phyloP scores from a whole-genome alignment of 2,329 filamentous ascomycete genomes.

The Penicillium sp. region DNA sequence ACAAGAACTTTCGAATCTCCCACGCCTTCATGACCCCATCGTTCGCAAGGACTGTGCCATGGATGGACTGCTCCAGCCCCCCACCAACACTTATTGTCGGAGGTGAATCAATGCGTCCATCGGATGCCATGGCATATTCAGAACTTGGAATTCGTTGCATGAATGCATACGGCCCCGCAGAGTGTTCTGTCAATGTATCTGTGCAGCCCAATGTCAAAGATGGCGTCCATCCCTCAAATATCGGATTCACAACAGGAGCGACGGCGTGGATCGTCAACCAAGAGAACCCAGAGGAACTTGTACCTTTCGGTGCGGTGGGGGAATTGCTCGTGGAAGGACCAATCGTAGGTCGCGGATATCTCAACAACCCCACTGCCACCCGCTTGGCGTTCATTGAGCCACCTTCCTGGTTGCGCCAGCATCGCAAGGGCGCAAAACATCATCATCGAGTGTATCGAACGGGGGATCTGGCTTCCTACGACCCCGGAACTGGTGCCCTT shows the following conservation, averaged over 20 bases:
- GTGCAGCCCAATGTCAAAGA: no score
- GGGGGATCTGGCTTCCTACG: no score
- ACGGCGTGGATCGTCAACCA: background rate
- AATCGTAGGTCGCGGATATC: background rate
- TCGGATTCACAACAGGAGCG: no score
- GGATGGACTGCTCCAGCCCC: no score
- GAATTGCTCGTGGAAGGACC: background rate
- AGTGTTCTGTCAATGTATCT: no score
- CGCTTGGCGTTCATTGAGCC: no score
- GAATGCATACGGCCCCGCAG: background rate
- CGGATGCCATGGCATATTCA: background rate
- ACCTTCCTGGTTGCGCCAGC: no score
- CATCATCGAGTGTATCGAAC: no score
- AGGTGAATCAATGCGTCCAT: background rate
- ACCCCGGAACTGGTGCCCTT: no score
- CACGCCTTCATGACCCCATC: background rate
- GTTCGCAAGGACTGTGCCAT: background rate
- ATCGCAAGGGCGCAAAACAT: no score
- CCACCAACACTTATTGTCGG: background rate
- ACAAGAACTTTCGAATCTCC: background rate
- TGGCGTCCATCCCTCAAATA: no score
- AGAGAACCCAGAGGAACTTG: background rate
- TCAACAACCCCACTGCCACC: no score
- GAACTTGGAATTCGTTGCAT: background rate
- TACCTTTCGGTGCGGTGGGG: constrained; percentile 23